Base-by-base conservation (phyloP, 192 early-diverging fungal species). In the Podila verticillata region DNA sequence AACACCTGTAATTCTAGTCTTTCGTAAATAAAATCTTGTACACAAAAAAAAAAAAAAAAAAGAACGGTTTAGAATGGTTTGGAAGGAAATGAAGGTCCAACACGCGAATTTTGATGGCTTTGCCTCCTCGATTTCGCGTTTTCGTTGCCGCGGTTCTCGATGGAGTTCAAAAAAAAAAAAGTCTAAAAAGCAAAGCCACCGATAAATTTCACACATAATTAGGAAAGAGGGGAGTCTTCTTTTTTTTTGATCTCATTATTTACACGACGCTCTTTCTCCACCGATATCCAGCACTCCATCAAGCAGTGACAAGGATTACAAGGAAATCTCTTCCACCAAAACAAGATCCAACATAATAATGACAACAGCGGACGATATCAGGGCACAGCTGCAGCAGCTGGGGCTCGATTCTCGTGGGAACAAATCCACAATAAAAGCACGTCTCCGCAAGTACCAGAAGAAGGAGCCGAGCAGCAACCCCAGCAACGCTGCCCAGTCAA, bases 321-420 rank as follows among this genome's bases (percentile, higher is more conserved):
- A 44, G 39, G n/a, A 44, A 17, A 44, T 15, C 39, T 44, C 2
- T 4, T 44, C 12, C 39, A 44, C 10, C 39, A 44, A 44, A 15
- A 17, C 15, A 44, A 10, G 39, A 54, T 54, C n/a, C 20, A 54
- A 54, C 22, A n/a, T 24, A 54, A 17, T 2, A 32, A 78, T 67
- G 75, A 63, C 57, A 58, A 54, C 26, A 8, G 69, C 29, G 9
- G 69, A 79, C 19, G 32, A 36, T 36, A 36, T 56, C 22, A 34
- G 65, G 30, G 57, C 62, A 29, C 63, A 83, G 51, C 81, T 92
- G 13, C 57, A 54, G n/a, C 71, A 61, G 5, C 65, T 90, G 0
- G 84, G 86, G 1, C 75, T 89, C 4, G 80, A 87, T 12, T 82
- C 85, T 2, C 63, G 74, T 19, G 89, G 89, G 3, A 80, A 72